Evolutionary conservation across 352 stramenopile species (phyloP).

Genomic region (Globisporangium nunn): DNA sequence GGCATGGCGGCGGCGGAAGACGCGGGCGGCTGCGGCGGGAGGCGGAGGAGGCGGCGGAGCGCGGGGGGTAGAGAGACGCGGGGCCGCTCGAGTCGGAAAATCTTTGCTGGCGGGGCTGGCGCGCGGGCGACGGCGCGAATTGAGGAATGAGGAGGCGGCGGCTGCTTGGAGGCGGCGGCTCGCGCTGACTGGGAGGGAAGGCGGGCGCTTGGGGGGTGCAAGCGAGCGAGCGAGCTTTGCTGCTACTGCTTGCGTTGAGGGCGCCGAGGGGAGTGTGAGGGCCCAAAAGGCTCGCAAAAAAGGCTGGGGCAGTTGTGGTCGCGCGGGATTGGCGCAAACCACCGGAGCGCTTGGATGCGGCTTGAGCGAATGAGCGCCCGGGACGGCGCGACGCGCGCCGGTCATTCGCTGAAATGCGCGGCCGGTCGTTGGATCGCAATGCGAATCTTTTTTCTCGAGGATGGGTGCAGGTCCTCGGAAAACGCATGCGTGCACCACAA

Average conservation of each 20-base stretch:
- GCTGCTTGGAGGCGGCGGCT: background rate
- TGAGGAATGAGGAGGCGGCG: conserved; percentile 8
- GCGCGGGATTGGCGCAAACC: no score
- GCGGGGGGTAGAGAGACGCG: background rate
- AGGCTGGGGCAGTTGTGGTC: no score
- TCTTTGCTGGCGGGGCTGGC: background rate
- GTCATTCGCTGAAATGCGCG: no score
- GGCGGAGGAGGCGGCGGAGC: conserved; percentile 9
- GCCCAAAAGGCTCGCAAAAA: background rate
- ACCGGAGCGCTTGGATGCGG: no score
- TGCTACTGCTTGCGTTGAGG: background rate
- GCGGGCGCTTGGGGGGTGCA: background rate
- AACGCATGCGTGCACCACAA: background rate
- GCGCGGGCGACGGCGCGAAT: conserved; percentile 7
- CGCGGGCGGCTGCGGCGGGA: conserved; percentile 3
- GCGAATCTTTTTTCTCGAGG: no score
- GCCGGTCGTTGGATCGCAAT: no score
- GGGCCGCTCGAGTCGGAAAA: background rate
- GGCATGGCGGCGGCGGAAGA: conserved; percentile 25
- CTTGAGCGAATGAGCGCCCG: no score
- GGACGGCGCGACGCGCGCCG: no score
- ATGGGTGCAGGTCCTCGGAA: no score
- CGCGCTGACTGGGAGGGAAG: background rate
- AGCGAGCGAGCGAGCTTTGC: background rate
- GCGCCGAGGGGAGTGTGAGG: background rate